Base-by-base conservation (phyloP, 2,329 filamentous ascomycete genomes). In the Aureobasidium namibiae region DNA sequence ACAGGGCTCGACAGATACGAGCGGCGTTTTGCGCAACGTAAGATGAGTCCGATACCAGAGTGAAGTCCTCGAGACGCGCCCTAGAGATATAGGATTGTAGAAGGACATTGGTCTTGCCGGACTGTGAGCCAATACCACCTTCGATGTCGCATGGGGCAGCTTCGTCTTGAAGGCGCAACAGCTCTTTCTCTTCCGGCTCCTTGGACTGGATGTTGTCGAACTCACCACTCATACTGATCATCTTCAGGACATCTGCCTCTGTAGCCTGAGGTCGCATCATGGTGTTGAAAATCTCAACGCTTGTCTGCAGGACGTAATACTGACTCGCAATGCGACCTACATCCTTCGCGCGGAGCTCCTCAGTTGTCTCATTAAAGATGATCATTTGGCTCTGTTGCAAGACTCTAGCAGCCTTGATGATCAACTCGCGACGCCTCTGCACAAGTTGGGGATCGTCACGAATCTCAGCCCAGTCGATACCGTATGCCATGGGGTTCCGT, bases 381-480 rank as follows among this genome's bases (percentile, higher is more conserved):
- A 99, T 94, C 95, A 99, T 99, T 74, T 99, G 94, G 66, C 90
- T 95, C 68, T 92, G 82, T 69, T 96, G 92, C 44, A 99, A 76
- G 5, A 90, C 89, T 44, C 86, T 82, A 0, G 94, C 94, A 24
- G 94, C 94, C 66, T 95, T 87, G 45, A 95, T 91, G 57, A 94
- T 88, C 56, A 99, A 78, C 64, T 94, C 86, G 3, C 92, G 84
- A 54, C 94, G 84, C 65, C 92, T 82, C 68, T 94, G 88, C 1
- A 96, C 90, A 26, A 99, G 81, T 61, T 85, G 86, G 0, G 91
- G 92, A 67, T 99, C 94, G 65, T 97, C 89, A 33, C 86, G 80
- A 57, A 90, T 88, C 72, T 99, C 94, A 16, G 87, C 80, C 89
- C 90, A 97, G 65, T 96, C 92, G 50, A 99, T 97, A 2, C 92